Evolutionary conservation across 2,329 filamentous ascomycete species (phyloP).

Genomic region (Mycosphaerella sp.): DNA sequence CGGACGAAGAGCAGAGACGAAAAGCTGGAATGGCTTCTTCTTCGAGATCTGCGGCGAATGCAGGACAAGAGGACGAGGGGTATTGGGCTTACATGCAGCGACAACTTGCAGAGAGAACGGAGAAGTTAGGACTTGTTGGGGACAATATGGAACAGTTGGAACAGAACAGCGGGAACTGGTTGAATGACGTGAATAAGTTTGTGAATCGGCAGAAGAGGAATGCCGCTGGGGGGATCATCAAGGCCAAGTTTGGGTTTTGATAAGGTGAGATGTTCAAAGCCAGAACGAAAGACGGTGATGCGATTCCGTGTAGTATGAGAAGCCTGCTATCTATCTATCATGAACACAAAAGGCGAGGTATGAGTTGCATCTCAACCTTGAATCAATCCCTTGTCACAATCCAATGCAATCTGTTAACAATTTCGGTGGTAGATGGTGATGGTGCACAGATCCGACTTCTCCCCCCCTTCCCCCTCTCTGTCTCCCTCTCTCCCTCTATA

Average conservation of each 20-base stretch:
- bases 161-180: constrained; percentile 74
- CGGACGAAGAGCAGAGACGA: constrained; percentile 59
- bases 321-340: too few species aligned
- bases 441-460: too few species aligned
- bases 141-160: constrained; percentile 81
- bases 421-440: too few species aligned
- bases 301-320: too few species aligned
- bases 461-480: background rate
- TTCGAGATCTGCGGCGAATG: constrained; percentile 31
- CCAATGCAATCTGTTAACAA: too few species aligned
- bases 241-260: constrained; percentile 29
- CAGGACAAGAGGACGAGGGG: constrained; percentile 49
- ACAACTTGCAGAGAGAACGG: constrained; percentile 83
- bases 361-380: too few species aligned
- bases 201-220: constrained; percentile 83
- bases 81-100: constrained; percentile 75
- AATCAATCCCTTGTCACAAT: too few species aligned
- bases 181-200: constrained; percentile 81
- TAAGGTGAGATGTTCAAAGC: too few species aligned
- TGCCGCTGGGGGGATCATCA: constrained; percentile 58
- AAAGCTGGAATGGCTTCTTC: constrained; percentile 29
- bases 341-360: too few species aligned
- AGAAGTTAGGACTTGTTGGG: constrained; percentile 74
- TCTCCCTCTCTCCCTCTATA: background rate
- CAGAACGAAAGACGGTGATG: too few species aligned